Evolutionary conservation across 805 yeast species (phyloP), one percentile per base, ranked within the genome.

Genomic region (Naumovozyma dairenensis): DNA sequence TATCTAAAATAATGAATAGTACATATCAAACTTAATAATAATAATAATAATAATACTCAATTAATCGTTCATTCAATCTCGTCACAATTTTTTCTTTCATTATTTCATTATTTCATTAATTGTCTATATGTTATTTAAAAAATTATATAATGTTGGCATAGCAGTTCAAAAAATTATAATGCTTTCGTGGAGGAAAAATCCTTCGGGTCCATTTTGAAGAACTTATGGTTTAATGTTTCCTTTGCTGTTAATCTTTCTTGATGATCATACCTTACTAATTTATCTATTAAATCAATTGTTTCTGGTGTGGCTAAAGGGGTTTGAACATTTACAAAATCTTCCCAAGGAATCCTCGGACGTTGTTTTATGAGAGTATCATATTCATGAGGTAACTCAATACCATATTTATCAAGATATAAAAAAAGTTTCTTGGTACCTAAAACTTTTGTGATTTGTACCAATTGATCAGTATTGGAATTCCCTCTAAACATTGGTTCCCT

Each of bases 401-500:
- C 72, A 57, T 85, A 86, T 54, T 78, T 81, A 33, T 66, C 60
- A 43, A 80, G 65, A 55, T 84, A 85, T 31, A 60, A 62, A 50
- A 74, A 63, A 34, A 86, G 65, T 44, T 77, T 87, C 38, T 78
- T 80, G 1, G 94, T 80, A 15, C 96, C 96, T 47, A 86, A 67
- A 2, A 86, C 92, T 40, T 83, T 71, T 10, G 86, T 94, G 42
- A 86, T 85, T 57, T 84, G 87, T 16, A 86, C 94, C 49, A 86
- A 64, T 62, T 86, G 96, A 62, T 86, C 95, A 26, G 86, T 82
- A 57, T 86, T 86, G 15, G 93, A 80, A 41, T 82, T 78, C 15
- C 95, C 96, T 55, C 83, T 89, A 71, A 86, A 86, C 44, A 86
- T 82, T 9, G 96, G 96, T 51, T 86, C 96, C 52, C 77, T 81